These are phyloP conservation scores for Salix purpurea DNA, from an alignment of 345 rosid genomes.

Conservation along the genomic window DNA sequence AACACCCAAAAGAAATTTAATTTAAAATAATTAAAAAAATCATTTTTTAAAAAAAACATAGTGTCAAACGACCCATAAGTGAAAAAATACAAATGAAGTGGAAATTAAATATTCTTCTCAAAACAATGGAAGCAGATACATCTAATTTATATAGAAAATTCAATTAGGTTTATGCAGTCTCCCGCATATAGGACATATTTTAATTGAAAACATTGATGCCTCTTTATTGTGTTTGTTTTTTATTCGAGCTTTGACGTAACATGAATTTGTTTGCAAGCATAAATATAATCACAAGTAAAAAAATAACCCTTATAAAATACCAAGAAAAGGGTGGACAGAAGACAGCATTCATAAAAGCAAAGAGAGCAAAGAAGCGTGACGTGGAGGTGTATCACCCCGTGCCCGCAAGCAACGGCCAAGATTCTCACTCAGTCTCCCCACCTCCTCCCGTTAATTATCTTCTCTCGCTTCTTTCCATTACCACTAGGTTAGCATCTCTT, in stretches of 20 bases:
- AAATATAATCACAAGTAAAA: background rate
- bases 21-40: no score
- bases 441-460: constrained; percentile 10
- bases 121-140: background rate
- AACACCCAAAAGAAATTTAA: no score
- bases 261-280: background rate
- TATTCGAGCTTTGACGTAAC: background rate
- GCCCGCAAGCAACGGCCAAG: constrained; percentile 54
- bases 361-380: constrained; percentile 19
- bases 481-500: background rate
- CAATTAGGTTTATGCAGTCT: background rate
- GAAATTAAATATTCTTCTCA: background rate
- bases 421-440: constrained; percentile 27
- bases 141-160: background rate
- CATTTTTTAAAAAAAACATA: no score
- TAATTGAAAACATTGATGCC: background rate
- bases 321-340: background rate
- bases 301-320: background rate
- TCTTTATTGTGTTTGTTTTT: background rate
- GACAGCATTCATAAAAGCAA: background rate
- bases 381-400: constrained; percentile 34
- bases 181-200: background rate
- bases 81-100: background rate
- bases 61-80: no score
- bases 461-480: background rate